Conservation (phyloP, 768 basidiomycete genomes). For the Epithele typhae region DNA sequence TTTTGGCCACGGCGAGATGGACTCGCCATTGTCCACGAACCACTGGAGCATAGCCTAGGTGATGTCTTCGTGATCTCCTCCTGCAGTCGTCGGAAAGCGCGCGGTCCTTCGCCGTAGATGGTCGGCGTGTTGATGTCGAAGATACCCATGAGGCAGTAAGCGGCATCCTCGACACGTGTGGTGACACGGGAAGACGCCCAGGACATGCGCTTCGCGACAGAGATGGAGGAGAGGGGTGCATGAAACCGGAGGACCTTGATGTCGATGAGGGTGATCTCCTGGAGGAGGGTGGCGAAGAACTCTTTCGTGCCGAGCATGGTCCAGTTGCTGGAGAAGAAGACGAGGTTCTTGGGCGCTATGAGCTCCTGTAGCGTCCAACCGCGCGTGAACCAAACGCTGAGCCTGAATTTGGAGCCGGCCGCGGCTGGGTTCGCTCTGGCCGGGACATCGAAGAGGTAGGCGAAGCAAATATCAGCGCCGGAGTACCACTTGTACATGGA, state of each 20-base stretch:
- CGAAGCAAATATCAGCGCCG: constrained; percentile 1
- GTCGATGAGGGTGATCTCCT: constrained; percentile 1
- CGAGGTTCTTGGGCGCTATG: constrained; percentile 5
- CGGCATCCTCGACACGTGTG: neutral
- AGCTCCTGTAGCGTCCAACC: constrained; percentile 12
- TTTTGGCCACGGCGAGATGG: too few relatives aligned
- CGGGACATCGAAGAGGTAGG: constrained; percentile 1
- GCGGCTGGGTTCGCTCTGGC: neutral
- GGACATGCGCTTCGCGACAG: neutral
- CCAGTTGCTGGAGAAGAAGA: constrained; percentile 5
- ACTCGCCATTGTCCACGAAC: too few relatives aligned
- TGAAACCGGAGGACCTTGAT: neutral
- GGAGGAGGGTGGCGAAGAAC: neutral
- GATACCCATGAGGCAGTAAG: constrained; percentile 1
- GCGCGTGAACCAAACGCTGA: constrained; percentile 5
- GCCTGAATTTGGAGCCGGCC: neutral
- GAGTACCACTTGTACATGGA: constrained; percentile 9
- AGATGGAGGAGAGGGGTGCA: neutral
- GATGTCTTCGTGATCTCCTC: neutral
- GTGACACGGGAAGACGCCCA: neutral
- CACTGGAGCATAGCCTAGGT: too few relatives aligned
- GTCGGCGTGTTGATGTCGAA: neutral
- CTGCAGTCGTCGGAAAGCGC: neutral
- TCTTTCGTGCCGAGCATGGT: neutral
- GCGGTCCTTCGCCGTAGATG: neutral